Evolutionary conservation across 2,329 filamentous ascomycete genomes (phyloP).

Genomic region (Fusarium paranaense): DNA sequence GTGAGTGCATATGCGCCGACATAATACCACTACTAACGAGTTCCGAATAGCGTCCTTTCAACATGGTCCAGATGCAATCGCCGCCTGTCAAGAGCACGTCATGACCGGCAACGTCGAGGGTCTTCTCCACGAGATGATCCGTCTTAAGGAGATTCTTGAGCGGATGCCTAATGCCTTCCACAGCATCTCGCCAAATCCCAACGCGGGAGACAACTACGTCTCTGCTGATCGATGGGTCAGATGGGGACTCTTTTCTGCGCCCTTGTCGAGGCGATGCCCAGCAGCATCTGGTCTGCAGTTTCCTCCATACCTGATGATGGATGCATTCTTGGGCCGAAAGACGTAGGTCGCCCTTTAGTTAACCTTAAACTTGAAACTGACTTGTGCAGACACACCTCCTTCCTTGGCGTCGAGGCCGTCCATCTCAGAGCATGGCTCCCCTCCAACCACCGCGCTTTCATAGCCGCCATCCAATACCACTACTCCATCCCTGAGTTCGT

Average conservation of each 20-base stretch:
- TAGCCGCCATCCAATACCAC: conserved; percentile 65
- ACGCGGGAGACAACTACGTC: conserved; percentile 63
- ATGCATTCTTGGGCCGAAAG: conserved; percentile 64
- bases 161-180: conserved; percentile 66
- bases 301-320: conserved; percentile 65
- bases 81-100: conserved; percentile 64
- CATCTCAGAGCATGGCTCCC: conserved; percentile 66
- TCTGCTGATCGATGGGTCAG: conserved; percentile 61
- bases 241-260: conserved; percentile 64
- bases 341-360: conserved; percentile 27
- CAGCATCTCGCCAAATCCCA: conserved; percentile 64
- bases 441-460: conserved; percentile 65
- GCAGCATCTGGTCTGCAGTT: conserved; percentile 65
- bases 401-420: conserved; percentile 63
- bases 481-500: conserved; percentile 67
- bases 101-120: conserved; percentile 65
- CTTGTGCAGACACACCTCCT: conserved; percentile 48
- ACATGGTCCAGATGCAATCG: conserved; percentile 63
- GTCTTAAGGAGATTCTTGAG: conserved; percentile 64
- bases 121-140: conserved; percentile 61
- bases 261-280: conserved; percentile 62
- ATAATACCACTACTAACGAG: neutral
- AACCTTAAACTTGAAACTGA: neutral
- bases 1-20: neutral
- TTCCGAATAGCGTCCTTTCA: conserved; percentile 55